Evolutionary conservation across 192 early-diverging fungal species (phyloP), one percentile per base, ranked within the genome.

Genomic region (Entomortierella lignicola): DNA sequence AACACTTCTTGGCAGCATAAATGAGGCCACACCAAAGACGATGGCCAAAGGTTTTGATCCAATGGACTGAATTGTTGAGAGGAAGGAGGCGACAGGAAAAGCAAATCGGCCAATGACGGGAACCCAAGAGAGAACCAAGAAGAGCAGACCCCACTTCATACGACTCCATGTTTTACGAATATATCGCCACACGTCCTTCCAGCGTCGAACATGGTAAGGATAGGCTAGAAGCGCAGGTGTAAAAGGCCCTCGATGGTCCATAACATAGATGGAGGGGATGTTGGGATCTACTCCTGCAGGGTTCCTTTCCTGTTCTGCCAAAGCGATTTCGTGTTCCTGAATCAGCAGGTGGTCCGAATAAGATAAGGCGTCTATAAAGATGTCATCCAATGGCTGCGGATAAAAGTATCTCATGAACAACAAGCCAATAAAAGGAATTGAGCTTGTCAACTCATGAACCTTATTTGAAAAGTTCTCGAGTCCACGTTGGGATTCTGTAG

Each of bases 341-440:
- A 55, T 17, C 60, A 81, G 47, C 43, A 63, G 43, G 21, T 67
- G 58, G 53, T 89, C 88, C 21, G 86, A 64, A 44, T 82, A 84
- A 13, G 60, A 42, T 8, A 89, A 47, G 7, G 84, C 83, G 18
- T 87, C 84, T 50, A 91, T 68, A 66, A 91, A 91, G 27, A 91
- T 73, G 44, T 83, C 80, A 64, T 91, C 88, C 31, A 91, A 60
- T 39, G 86, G 84, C 50, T 86, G 73, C 13, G 88, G 83, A 55
- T 91, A 89, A n/a, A 91, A 18, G 51, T 88, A 88, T 23, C 86
- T 71, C 66, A 91, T 71, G 65, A 88, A 86, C 32, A 91, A 42
- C 18, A 91, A 53, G 1, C 83, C 85, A 2, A 84, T 39, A 37
- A 91, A 72, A 0, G 89, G 89, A 52, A 89, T 55, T 0, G 73